Base-by-base conservation (phyloP, 331 rosid genomes). In the Rosa hybrid region DNA sequence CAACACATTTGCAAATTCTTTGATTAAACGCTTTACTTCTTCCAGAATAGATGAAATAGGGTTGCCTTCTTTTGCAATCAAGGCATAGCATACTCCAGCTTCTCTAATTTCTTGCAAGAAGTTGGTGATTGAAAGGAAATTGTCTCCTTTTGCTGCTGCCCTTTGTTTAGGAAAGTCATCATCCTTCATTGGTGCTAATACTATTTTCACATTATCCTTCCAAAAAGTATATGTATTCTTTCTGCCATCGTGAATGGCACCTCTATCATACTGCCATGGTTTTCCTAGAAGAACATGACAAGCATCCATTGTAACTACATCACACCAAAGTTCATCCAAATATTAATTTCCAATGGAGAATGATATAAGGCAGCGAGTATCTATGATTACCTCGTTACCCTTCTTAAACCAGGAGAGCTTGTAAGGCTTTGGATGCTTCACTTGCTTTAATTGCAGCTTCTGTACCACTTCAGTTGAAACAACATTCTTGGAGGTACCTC, bases 281-380 rank as follows among this genome's bases (percentile, higher is more conserved):
- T 46, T 34, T 9, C 45, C 45, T 9, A 65, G 12, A 0, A 79
- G 72, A 2, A 42, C 2, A 4, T 27, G 77, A 56, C 73, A 60
- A 14, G 11, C 56, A 27, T 71, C 71, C 71, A 71, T 71, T n/a
- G 21, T 16, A 9, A 79, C 8, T 12, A 45, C 46, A 57, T 57
- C 74, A 70, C 63, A 53, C 42, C 17, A 14, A 1, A 51, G 8
- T 44, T 70, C 10, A 18, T 46, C 45, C 13, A 41, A 34, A 34
- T 71, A 71, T 10, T 72, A 20, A 3, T 72, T 72, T 0, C 45
- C 72, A 17, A 72, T 20, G 8, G 56, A 80, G 12, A 80, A 72
- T 4, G 72, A 38, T 17, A 72, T 4, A 27, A 62, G 51, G 2
- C 67, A 60, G 6, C 39, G 17, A 21, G 34, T 60, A 25, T 23